A percentile compares a stretch with the other conserved stretches of the same genome.
Evolutionary conservation across 2,329 filamentous ascomycete species (phyloP).

Genomic region (Penicillium sp.): DNA sequence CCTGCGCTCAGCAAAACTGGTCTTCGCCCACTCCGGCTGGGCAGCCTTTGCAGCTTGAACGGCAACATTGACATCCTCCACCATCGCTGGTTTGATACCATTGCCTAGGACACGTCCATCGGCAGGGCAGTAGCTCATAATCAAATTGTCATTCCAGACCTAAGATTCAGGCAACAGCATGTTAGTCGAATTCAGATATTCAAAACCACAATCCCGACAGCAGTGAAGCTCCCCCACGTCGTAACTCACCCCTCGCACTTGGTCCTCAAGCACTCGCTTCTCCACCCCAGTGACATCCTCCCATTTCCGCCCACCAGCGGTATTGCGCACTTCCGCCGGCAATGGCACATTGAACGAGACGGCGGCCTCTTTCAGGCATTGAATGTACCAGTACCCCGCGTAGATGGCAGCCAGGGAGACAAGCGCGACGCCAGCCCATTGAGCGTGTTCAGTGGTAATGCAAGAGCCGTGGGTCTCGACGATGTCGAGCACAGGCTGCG

Average conservation of each 20-base stretch:
- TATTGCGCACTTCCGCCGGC: conserved; percentile 39
- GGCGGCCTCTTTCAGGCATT: conserved; percentile 37
- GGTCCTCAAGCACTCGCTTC: conserved; percentile 43
- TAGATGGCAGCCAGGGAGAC: conserved; percentile 38
- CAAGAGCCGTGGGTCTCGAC: conserved; percentile 22
- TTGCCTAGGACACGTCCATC: conserved; percentile 79
- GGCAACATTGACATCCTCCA: conserved; percentile 75
- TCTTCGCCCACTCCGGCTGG: conserved; percentile 75
- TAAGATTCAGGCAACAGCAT: conserved; percentile 16
- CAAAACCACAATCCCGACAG: not conserved
- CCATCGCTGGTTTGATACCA: conserved; percentile 69
- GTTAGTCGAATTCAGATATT: conserved; percentile 20
- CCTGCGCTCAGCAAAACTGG: conserved; percentile 75
- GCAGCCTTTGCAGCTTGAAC: conserved; percentile 74
- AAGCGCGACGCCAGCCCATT: conserved; percentile 31
- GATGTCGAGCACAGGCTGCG: conserved; percentile 27
- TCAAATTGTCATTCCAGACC: conserved; percentile 45
- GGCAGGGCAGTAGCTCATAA: conserved; percentile 68
- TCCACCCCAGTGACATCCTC: conserved; percentile 39
- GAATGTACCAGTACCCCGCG: conserved; percentile 38
- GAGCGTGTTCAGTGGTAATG: conserved; percentile 27
- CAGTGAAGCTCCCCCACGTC: not conserved
- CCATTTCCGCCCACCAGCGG: conserved; percentile 41
- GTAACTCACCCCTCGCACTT: conserved; percentile 44
- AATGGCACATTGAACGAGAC: conserved; percentile 45